Evolutionary conservation across 2,329 filamentous ascomycete species (phyloP), one percentile per base, ranked within the genome.

Genomic region (Sporothrix protearum): DNA sequence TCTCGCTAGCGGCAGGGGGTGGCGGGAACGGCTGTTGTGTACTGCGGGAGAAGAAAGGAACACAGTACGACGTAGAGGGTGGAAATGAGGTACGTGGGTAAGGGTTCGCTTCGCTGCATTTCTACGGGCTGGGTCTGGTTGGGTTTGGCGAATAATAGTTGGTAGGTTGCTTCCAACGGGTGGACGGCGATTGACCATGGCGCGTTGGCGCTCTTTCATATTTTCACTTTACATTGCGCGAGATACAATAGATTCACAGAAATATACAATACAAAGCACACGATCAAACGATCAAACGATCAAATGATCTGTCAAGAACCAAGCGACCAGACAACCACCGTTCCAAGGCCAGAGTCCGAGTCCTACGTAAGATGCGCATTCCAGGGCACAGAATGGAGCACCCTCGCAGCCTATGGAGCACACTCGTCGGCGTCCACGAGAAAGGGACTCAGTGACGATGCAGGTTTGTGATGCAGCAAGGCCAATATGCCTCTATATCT

Each of bases 181-280:
- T 36, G 57, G 19, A 33, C 33, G 57, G 57, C 57, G 12, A 10
- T 12, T 42, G n/a, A n/a, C n/a, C n/a, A n/a, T n/a, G 33, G 57
- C 57, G 57, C 57, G 33, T 25, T 42, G 36, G 33, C 33, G n/a
- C n/a, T 30, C 33, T 1, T 49, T 53, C 16, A 22, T 25, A 19
- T 61, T 63, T 51, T 51, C 16, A 25, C 22, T 39, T 67, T 67
- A 67, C 47, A 53, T 68, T 55, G 47, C 64, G 55, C 51, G 53
- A 71, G 45, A 53, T 47, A 69, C 67, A 39, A 69, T 63, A 59
- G 64, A 71, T 71, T 19, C 22, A 42, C 25, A 45, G 63, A 71
- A 57, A 59, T 36, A 39, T 33, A 70, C 57, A 66, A 39, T 33
- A 70, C 57, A 66, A n/a, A 53, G 25, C 42, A 64, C 25, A 45